Evolutionary conservation across 108 stramenopile species (phyloP).

Genomic region (Nitzschia palea): DNA sequence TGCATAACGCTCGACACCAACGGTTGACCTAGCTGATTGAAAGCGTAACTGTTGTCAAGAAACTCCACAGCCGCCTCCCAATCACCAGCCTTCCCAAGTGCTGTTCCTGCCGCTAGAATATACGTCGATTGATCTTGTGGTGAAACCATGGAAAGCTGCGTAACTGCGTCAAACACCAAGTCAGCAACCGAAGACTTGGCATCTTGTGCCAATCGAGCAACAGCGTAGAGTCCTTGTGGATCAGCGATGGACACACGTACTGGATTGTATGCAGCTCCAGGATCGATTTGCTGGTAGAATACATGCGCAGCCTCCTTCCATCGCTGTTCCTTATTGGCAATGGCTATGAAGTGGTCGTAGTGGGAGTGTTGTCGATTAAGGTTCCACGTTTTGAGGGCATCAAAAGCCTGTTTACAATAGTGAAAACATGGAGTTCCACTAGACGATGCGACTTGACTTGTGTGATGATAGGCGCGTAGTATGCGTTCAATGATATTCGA

Average conservation of each 20-base stretch:
- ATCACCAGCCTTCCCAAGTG: slow-evolving; percentile 71
- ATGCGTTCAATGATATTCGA: slow-evolving; percentile 23
- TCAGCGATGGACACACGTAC: slow-evolving; percentile 37
- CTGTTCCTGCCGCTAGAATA: slow-evolving; percentile 79
- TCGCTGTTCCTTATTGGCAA: slow-evolving; percentile 49
- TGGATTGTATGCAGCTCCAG: slow-evolving; percentile 42
- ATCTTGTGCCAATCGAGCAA: slow-evolving; percentile 36
- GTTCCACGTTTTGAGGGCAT: slow-evolving; percentile 50
- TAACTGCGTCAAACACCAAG: slow-evolving; percentile 66
- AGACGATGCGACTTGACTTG: not conserved
- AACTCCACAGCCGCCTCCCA: slow-evolving; percentile 66
- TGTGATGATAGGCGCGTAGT: slow-evolving; percentile 16
- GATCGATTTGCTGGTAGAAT: slow-evolving; percentile 69
- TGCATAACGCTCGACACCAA: slow-evolving; percentile 67
- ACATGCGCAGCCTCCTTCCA: slow-evolving; percentile 66
- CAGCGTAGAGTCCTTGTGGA: slow-evolving; percentile 67
- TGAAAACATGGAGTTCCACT: not conserved
- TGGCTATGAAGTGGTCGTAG: slow-evolving; percentile 54
- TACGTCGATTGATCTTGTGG: slow-evolving; percentile 63
- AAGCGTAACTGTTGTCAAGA: slow-evolving; percentile 31
- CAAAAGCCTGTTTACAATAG: slow-evolving; percentile 23
- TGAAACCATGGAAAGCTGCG: slow-evolving; percentile 72
- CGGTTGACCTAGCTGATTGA: slow-evolving; percentile 36
- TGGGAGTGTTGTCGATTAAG: slow-evolving; percentile 54
- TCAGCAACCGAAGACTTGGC: slow-evolving; percentile 35